Conservation (phyloP, 495 filamentous ascomycete genomes). For the Ascobolus immersus region DNA sequence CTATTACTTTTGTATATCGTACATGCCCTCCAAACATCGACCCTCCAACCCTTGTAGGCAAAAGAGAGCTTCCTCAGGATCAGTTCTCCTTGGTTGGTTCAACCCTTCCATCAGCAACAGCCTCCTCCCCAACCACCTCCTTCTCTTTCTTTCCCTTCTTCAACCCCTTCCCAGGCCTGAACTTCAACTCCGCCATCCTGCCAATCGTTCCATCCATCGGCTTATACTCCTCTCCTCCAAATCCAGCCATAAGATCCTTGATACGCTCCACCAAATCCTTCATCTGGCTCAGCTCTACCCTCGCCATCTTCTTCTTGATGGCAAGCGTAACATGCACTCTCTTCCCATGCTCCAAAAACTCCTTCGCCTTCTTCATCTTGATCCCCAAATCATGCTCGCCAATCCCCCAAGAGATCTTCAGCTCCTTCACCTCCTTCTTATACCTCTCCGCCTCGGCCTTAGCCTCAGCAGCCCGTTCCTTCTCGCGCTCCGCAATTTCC, state of each 20-base stretch:
- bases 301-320: conserved; percentile 62
- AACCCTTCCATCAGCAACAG: too few species aligned
- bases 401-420: conserved; percentile 48
- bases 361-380: conserved; percentile 26
- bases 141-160: conserved; percentile 6
- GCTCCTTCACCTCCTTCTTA: conserved; percentile 31
- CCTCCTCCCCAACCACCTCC: neutral
- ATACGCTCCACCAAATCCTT: conserved; percentile 16
- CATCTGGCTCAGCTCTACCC: conserved; percentile 67
- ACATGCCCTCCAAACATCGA: too few species aligned
- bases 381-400: conserved; percentile 30
- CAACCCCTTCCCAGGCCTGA: too few species aligned
- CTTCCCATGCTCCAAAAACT: conserved; percentile 29
- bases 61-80: too few species aligned
- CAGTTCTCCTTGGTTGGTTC: too few species aligned
- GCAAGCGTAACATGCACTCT: conserved; percentile 31
- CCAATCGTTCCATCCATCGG: conserved; percentile 7
- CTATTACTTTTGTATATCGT: too few species aligned
- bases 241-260: conserved; percentile 1
- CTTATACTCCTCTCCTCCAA: conserved; percentile 9
- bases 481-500: too few species aligned
- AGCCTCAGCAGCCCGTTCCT: too few species aligned
- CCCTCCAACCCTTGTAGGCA: too few species aligned
- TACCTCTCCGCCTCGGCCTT: too few species aligned
- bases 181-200: conserved; percentile 7